Percentiles rank a stretch among this genome's conserved stretches.
Evolutionary conservation across 805 yeast species (phyloP).

Genomic region (Yarrowia divulgata): DNA sequence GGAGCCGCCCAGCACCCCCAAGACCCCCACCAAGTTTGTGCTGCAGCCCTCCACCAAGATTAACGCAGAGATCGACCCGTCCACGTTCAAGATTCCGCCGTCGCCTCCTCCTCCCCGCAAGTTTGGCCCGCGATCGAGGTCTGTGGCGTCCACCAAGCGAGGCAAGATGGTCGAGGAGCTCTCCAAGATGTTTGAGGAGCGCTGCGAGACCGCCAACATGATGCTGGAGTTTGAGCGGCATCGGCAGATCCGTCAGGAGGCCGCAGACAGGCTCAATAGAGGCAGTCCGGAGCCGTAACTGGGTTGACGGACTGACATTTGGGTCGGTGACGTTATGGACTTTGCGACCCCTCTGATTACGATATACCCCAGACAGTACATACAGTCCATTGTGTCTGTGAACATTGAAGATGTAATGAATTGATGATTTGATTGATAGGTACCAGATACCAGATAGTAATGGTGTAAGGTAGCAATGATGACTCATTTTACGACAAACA

Average conservation of each 20-base stretch:
- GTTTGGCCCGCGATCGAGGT: slow-evolving; percentile 45
- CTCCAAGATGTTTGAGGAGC: slow-evolving; percentile 69
- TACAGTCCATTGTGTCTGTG: neutral
- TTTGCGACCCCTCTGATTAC: too few relatives aligned
- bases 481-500: too few relatives aligned
- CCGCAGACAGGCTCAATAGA: slow-evolving; percentile 21
- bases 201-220: slow-evolving; percentile 48
- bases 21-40: slow-evolving; percentile 33
- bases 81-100: slow-evolving; percentile 40
- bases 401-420: slow-evolving; percentile 27
- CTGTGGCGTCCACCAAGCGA: slow-evolving; percentile 53
- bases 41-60: slow-evolving; percentile 35
- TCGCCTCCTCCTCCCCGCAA: slow-evolving; percentile 43
- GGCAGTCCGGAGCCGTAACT: slow-evolving; percentile 19
- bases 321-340: neutral
- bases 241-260: slow-evolving; percentile 27
- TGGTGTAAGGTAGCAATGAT: too few relatives aligned
- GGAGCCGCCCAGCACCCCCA: slow-evolving; percentile 23
- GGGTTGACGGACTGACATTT: too few relatives aligned
- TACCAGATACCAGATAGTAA: too few relatives aligned
- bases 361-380: neutral
- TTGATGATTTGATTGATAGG: slow-evolving; percentile 21
- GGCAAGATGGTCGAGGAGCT: slow-evolving; percentile 68
- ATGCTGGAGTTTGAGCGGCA: slow-evolving; percentile 43
- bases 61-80: slow-evolving; percentile 33